phyloP scores from a whole-genome alignment of 1,284 basidiomycete genomes.

The Microbotryum silenes-acaulis region DNA sequence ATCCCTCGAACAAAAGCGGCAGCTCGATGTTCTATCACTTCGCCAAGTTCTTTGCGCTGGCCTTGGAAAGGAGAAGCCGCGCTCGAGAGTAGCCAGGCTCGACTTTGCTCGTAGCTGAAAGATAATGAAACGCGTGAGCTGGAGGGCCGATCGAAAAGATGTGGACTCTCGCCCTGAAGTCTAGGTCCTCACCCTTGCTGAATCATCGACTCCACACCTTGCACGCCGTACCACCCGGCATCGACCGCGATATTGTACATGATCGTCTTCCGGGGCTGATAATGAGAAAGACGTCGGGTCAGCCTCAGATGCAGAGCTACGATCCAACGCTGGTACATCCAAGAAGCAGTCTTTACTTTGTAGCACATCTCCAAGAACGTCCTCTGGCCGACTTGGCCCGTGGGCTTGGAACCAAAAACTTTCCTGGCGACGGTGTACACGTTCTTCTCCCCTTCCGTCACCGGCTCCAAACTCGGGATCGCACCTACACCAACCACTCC shows the following conservation, averaged over 20 bases:
- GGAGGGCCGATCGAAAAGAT: too few species aligned
- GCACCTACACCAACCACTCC: constrained; percentile 34
- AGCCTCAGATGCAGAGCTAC: neutral
- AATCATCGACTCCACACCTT: constrained; percentile 37
- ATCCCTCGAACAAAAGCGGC: neutral
- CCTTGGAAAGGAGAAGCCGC: neutral
- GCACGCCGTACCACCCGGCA: constrained; percentile 33
- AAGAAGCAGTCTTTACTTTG: constrained; percentile 24
- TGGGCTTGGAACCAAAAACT: constrained; percentile 30
- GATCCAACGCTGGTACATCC: neutral
- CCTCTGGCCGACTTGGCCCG: neutral
- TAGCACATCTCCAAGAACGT: constrained; percentile 38
- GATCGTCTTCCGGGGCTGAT: constrained; percentile 34
- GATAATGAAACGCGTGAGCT: too few species aligned
- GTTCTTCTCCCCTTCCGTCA: constrained; percentile 36
- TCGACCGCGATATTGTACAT: constrained; percentile 29
- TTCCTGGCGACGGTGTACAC: constrained; percentile 35
- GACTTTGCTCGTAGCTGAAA: too few species aligned
- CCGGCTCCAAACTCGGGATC: constrained; percentile 37
- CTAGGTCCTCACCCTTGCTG: constrained; percentile 30
- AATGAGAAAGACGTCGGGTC: neutral
- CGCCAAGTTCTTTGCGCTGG: neutral
- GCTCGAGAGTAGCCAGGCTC: too few species aligned
- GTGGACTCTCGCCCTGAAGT: too few species aligned
- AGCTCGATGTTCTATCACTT: neutral